phyloP scores from a whole-genome alignment of 139 green algal species.

The Volvox reticuliferus region DNA sequence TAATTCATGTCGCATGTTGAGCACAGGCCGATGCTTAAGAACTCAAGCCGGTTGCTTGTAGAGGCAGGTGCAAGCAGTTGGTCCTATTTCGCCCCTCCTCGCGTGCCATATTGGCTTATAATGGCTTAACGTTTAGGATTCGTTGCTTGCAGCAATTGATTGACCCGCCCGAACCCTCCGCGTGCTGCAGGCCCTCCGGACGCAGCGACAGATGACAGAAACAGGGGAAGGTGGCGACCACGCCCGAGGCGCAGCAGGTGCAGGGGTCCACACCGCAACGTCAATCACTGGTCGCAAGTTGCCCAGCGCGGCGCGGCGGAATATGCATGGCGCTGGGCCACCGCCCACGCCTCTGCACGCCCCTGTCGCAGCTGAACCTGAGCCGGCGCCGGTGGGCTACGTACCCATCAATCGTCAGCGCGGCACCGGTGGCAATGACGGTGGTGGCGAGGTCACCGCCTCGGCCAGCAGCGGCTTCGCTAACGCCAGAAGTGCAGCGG shows the following conservation, averaged over 20 bases:
- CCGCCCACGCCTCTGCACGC: conserved; percentile 14
- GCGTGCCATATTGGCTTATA: too few relatives aligned
- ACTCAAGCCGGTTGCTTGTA: too few relatives aligned
- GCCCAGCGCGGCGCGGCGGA: conserved; percentile 22
- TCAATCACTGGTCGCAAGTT: conserved; percentile 25
- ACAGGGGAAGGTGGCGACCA: not conserved
- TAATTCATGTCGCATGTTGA: too few relatives aligned
- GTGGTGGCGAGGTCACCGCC: not conserved
- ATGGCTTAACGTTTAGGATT: too few relatives aligned
- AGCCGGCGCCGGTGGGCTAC: conserved; percentile 30
- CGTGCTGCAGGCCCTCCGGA: conserved; percentile 4
- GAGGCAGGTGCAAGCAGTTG: too few relatives aligned
- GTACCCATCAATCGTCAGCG: conserved; percentile 24
- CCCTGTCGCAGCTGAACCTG: not conserved
- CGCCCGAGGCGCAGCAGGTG: not conserved
- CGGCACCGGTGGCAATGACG: not conserved
- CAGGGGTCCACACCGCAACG: not conserved
- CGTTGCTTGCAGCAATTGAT: too few relatives aligned
- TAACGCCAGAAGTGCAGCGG: not conserved
- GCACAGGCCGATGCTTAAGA: too few relatives aligned
- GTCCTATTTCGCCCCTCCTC: too few relatives aligned
- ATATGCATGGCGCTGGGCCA: not conserved
- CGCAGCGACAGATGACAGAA: conserved; percentile 14
- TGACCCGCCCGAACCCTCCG: too few relatives aligned
- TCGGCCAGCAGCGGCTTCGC: not conserved